Evolutionary conservation across 768 basidiomycete species (phyloP).

Genomic region (Chiua virens): DNA sequence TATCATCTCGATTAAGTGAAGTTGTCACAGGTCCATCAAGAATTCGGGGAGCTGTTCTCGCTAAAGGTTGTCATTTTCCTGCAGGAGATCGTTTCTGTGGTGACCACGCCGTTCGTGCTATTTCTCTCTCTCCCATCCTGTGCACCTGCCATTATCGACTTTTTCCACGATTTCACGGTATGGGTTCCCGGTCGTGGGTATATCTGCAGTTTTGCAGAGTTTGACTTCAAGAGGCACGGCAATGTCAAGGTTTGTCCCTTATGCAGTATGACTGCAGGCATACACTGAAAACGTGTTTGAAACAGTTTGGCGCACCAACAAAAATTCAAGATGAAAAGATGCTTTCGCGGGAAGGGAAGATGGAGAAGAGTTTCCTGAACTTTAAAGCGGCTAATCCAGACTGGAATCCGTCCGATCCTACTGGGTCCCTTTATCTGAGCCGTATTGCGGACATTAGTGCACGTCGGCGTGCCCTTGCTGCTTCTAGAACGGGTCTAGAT

Average conservation of each 20-base stretch:
- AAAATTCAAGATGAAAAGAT: conserved; percentile 67
- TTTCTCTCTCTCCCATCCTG: conserved; percentile 91
- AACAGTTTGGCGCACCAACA: conserved; percentile 83
- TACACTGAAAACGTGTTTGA: neutral
- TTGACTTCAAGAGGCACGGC: conserved; percentile 94
- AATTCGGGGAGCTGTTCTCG: conserved; percentile 91
- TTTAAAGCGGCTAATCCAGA: conserved; percentile 97
- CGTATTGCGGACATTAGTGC: conserved; percentile 74
- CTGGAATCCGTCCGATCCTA: conserved; percentile 91
- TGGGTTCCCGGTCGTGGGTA: conserved; percentile 97
- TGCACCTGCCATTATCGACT: conserved; percentile 90
- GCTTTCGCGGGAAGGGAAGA: conserved; percentile 91
- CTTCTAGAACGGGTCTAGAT: conserved; percentile 30
- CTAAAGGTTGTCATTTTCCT: conserved; percentile 88
- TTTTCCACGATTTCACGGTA: conserved; percentile 97
- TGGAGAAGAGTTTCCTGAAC: conserved; percentile 97
- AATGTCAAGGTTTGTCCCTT: conserved; percentile 70
- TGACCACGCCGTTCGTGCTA: conserved; percentile 91
- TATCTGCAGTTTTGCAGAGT: conserved; percentile 97
- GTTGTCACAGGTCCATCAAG: conserved; percentile 70
- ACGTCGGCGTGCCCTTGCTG: conserved; percentile 34
- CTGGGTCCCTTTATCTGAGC: conserved; percentile 86
- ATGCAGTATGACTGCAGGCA: neutral
- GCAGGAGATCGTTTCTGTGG: conserved; percentile 86
- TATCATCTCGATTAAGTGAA: neutral